Conservation (phyloP, 2,329 filamentous ascomycete genomes). For the Neofusicoccum kwambonambiense region DNA sequence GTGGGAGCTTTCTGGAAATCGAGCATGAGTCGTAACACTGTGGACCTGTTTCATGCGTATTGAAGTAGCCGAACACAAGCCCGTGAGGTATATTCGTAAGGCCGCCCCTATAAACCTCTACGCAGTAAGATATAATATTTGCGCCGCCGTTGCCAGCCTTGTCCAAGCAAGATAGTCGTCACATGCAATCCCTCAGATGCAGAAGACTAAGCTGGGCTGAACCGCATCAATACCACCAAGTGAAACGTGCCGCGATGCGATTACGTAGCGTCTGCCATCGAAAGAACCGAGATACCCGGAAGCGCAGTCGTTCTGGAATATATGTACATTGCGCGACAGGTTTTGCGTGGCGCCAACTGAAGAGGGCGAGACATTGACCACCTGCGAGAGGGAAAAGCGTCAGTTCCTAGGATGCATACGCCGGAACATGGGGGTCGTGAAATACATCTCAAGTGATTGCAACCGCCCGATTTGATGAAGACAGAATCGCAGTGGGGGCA, state of each 20-base stretch:
- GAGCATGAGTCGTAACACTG: neutral
- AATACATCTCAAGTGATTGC: neutral
- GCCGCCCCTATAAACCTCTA: neutral
- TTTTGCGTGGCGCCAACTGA: neutral
- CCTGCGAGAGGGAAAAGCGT: too few species aligned
- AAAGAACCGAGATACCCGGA: too few species aligned
- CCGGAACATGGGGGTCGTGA: neutral
- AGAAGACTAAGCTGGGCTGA: too few species aligned
- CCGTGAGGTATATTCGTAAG: neutral
- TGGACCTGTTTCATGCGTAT: neutral
- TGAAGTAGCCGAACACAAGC: neutral
- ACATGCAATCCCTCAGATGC: too few species aligned
- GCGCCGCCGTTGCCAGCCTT: too few species aligned
- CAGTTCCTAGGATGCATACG: too few species aligned
- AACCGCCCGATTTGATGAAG: neutral
- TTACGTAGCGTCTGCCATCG: too few species aligned
- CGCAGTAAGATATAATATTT: neutral
- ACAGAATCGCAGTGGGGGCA: neutral
- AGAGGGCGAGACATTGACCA: neutral
- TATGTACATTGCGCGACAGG: neutral
- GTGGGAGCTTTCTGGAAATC: neutral
- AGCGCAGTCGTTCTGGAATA: too few species aligned
- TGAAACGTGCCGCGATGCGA: too few species aligned
- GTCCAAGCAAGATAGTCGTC: too few species aligned
- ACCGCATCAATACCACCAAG: too few species aligned